phyloP scores from a whole-genome alignment of 2,329 filamentous ascomycete species.

The Arthrobotrys pseudoclavata region DNA sequence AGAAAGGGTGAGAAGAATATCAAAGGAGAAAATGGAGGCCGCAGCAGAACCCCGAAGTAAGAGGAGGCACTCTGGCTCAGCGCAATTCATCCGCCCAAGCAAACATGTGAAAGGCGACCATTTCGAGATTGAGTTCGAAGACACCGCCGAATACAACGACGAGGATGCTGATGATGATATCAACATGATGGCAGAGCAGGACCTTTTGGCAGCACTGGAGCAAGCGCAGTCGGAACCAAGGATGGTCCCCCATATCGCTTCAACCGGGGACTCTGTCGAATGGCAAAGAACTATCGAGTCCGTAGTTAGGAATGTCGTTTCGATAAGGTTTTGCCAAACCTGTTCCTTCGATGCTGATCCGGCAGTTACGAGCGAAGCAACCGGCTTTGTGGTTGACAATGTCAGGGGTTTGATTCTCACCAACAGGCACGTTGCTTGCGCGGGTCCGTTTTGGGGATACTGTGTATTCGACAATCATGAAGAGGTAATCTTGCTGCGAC shows the following conservation, averaged over 20 bases:
- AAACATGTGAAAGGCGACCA: constrained; percentile 63
- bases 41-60: constrained; percentile 61
- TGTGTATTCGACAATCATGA: constrained; percentile 99
- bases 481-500: constrained; percentile 69
- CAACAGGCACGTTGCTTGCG: constrained; percentile 92
- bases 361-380: constrained; percentile 93
- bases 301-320: constrained; percentile 94
- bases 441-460: constrained; percentile 97
- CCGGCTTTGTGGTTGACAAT: constrained; percentile 96
- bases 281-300: constrained; percentile 97
- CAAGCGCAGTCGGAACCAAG: constrained; percentile 60
- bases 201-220: constrained; percentile 59
- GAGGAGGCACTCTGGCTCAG: constrained; percentile 62
- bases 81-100: constrained; percentile 61
- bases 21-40: constrained; percentile 59
- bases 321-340: constrained; percentile 98
- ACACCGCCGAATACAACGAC: constrained; percentile 59
- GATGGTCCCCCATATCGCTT: constrained; percentile 66
- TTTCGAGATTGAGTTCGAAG: constrained; percentile 54
- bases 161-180: constrained; percentile 59
- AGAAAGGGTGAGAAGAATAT: constrained; percentile 16
- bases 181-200: constrained; percentile 54
- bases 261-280: constrained; percentile 77
- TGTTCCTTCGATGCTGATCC: constrained; percentile 98
- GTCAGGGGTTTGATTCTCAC: constrained; percentile 90